Evolutionary conservation across 2,329 filamentous ascomycete species (phyloP).

Genomic region (Chalaropsis ovoidea): DNA sequence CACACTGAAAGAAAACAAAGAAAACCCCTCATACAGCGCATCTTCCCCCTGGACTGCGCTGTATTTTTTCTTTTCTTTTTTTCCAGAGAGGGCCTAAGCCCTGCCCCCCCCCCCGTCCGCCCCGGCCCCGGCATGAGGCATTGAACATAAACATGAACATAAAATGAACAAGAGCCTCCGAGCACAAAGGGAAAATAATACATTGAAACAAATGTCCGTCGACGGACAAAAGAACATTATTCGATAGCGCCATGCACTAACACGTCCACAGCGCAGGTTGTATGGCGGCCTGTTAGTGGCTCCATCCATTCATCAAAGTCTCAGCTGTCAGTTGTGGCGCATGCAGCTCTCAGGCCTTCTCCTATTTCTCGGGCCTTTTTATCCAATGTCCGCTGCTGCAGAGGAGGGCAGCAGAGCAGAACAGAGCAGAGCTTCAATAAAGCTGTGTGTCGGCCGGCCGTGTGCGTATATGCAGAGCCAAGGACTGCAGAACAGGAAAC

Average conservation of each 20-base stretch:
- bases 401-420: too few species aligned
- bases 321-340: conserved; percentile 15
- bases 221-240: too few species aligned
- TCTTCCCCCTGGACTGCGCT: not conserved
- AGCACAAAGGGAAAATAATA: not conserved
- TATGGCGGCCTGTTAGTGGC: not conserved
- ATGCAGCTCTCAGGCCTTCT: conserved; percentile 9
- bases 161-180: not conserved
- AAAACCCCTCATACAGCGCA: not conserved
- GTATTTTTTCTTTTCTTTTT: too few species aligned
- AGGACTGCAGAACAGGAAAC: not conserved
- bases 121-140: too few species aligned
- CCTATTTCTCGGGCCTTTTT: not conserved
- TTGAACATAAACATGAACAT: not conserved
- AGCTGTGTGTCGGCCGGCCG: not conserved
- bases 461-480: not conserved
- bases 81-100: not conserved
- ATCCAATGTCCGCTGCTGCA: not conserved
- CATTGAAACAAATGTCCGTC: too few species aligned
- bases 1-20: too few species aligned
- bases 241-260: not conserved
- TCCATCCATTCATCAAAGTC: not conserved
- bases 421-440: too few species aligned
- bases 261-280: not conserved
- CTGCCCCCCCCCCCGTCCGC: too few species aligned